Conservation (phyloP, 2,329 filamentous ascomycete species). For the Fonsecaea monophora region DNA sequence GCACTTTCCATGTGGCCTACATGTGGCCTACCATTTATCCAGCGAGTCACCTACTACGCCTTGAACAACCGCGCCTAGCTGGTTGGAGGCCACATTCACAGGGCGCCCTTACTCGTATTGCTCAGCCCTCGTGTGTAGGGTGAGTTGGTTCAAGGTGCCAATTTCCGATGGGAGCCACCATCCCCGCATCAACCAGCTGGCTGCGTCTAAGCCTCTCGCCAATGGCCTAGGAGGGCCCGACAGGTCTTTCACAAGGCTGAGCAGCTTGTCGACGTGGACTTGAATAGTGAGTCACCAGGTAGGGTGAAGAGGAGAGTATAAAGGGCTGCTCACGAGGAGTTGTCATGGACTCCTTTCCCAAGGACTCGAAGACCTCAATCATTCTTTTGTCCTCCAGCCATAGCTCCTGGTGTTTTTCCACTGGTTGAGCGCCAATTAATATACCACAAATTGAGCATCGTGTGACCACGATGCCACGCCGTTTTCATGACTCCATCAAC, state of each 20-base stretch:
- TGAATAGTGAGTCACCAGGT: neutral
- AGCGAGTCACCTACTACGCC: neutral
- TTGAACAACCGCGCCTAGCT: neutral
- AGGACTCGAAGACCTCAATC: neutral
- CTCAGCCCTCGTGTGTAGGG: neutral
- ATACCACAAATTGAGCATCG: neutral
- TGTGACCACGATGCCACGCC: neutral
- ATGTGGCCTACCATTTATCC: neutral
- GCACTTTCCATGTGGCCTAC: constrained; percentile 4
- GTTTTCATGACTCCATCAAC: neutral
- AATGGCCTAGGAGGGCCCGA: neutral
- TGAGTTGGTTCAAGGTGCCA: neutral
- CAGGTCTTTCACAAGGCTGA: neutral
- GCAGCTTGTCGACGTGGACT: neutral
- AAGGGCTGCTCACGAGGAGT: neutral
- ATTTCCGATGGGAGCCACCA: neutral
- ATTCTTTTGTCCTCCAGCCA: neutral
- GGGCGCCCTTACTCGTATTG: neutral
- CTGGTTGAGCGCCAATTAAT: neutral
- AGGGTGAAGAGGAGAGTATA: neutral
- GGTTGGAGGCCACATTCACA: neutral
- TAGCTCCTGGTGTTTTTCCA: neutral
- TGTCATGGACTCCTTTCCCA: neutral
- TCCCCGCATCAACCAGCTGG: neutral
- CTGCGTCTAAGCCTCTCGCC: neutral